Evolutionary conservation across 495 filamentous ascomycete species (phyloP).

Genomic region (Lineolata rhizophorae): DNA sequence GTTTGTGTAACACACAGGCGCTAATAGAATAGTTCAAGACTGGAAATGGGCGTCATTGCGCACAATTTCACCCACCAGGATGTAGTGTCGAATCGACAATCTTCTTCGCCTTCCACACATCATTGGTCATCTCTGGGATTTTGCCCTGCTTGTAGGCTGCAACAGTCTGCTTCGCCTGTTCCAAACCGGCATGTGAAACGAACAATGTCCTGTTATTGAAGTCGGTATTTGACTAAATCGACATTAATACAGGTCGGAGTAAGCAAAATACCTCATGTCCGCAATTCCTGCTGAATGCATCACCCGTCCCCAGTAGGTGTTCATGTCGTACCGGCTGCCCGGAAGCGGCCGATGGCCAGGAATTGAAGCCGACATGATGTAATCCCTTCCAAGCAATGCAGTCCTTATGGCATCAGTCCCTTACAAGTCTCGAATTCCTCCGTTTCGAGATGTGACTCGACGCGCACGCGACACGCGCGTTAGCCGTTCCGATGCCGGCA

Average conservation of each 20-base stretch:
- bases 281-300: slow-evolving; percentile 72
- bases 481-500: too few relatives aligned
- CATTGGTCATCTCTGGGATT: slow-evolving; percentile 57
- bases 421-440: too few relatives aligned
- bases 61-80: slow-evolving; percentile 60
- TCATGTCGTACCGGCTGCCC: slow-evolving; percentile 74
- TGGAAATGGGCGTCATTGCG: too few relatives aligned
- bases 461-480: too few relatives aligned
- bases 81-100: slow-evolving; percentile 89
- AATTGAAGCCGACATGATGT: slow-evolving; percentile 90
- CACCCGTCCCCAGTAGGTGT: slow-evolving; percentile 88
- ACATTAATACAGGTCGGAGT: not conserved
- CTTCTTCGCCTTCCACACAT: slow-evolving; percentile 91
- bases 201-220: slow-evolving; percentile 43
- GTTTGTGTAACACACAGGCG: slow-evolving; percentile 1
- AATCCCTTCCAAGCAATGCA: too few relatives aligned
- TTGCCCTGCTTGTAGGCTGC: slow-evolving; percentile 63
- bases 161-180: slow-evolving; percentile 59
- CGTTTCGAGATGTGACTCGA: too few relatives aligned
- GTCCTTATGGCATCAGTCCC: too few relatives aligned
- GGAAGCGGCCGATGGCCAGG: slow-evolving; percentile 73
- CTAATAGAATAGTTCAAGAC: slow-evolving; percentile 1
- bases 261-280: slow-evolving; percentile 59
- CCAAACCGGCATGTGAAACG: slow-evolving; percentile 50
- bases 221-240: not conserved